A percentile compares a stretch with the other conserved stretches of the same genome.
Evolutionary conservation across 2,329 filamentous ascomycete genomes (phyloP).

Genomic region (Corynespora cassiicola): DNA sequence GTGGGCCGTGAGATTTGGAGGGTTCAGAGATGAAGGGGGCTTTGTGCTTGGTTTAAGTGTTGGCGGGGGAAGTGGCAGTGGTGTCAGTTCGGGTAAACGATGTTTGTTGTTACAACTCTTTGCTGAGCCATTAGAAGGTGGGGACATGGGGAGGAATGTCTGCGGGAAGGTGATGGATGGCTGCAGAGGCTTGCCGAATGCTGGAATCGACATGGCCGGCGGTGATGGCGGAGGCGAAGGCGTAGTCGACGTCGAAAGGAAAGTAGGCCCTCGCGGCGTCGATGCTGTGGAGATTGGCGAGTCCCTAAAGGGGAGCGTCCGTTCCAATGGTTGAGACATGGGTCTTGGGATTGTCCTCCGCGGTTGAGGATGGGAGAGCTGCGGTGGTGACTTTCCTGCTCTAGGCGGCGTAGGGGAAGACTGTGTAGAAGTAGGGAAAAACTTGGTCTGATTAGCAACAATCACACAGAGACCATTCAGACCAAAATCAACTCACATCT

Average conservation of each 20-base stretch:
- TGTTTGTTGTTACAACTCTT: conserved; percentile 24
- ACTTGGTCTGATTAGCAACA: conserved; percentile 20
- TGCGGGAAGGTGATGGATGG: conserved; percentile 26
- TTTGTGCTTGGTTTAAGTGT: conserved; percentile 40
- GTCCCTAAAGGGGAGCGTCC: conserved; percentile 19
- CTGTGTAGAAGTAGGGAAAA: conserved; percentile 28
- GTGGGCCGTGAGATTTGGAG: conserved; percentile 40
- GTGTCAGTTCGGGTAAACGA: conserved; percentile 28
- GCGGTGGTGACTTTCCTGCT: conserved; percentile 13
- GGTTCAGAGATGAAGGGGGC: conserved; percentile 36
- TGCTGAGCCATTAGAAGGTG: conserved; percentile 27
- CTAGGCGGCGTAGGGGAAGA: conserved; percentile 17
- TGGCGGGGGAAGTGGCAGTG: conserved; percentile 41
- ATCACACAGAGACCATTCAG: conserved; percentile 11
- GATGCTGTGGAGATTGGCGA: conserved; percentile 15
- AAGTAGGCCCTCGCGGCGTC: conserved; percentile 34
- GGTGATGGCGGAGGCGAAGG: conserved; percentile 42
- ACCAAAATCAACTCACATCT: conserved; percentile 62
- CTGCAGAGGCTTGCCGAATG: conserved; percentile 30
- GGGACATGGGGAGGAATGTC: conserved; percentile 28
- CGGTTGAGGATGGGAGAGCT: conserved; percentile 26
- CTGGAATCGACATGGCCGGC: conserved; percentile 25
- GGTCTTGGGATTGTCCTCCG: conserved; percentile 13
- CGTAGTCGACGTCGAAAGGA: conserved; percentile 40
- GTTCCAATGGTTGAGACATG: conserved; percentile 28